Percentiles rank a stretch among this genome's conserved stretches.
Conservation (phyloP, 2,329 filamentous ascomycete species). For the Aquanectria penicillioides region DNA sequence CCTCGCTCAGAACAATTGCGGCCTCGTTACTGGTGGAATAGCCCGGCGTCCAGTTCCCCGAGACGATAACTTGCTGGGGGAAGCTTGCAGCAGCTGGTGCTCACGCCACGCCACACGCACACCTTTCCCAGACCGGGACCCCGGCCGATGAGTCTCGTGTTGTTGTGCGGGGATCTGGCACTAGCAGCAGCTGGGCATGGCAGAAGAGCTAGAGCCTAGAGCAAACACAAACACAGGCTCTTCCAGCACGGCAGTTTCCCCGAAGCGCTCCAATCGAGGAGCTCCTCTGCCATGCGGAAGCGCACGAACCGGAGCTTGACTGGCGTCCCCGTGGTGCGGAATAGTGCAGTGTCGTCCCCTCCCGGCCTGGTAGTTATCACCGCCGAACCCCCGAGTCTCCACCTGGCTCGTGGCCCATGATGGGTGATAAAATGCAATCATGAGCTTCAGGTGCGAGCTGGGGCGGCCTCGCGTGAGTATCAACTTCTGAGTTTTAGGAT, state of each 20-base stretch:
- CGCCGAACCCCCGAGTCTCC: slow-evolving; percentile 17
- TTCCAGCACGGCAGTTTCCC: not conserved
- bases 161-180: too few species aligned
- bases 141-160: slow-evolving; percentile 26
- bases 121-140: not conserved
- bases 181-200: too few species aligned
- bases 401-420: not conserved
- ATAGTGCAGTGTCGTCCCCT: not conserved
- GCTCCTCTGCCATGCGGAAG: slow-evolving; percentile 9
- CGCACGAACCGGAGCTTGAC: slow-evolving; percentile 31
- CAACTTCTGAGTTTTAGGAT: too few species aligned
- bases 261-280: slow-evolving; percentile 32
- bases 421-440: too few species aligned
- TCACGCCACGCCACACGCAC: slow-evolving; percentile 9
- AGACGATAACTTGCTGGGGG: not conserved
- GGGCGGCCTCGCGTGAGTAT: too few species aligned
- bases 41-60: not conserved
- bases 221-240: not conserved
- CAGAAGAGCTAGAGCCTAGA: too few species aligned
- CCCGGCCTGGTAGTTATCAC: slow-evolving; percentile 1
- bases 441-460: too few species aligned
- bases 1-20: too few species aligned
- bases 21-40: slow-evolving; percentile 7
- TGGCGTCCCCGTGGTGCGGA: not conserved
- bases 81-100: too few species aligned